These are phyloP conservation scores for Linum usitatissimum DNA, from an alignment of 345 rosid genomes.

Conservation along the genomic window DNA sequence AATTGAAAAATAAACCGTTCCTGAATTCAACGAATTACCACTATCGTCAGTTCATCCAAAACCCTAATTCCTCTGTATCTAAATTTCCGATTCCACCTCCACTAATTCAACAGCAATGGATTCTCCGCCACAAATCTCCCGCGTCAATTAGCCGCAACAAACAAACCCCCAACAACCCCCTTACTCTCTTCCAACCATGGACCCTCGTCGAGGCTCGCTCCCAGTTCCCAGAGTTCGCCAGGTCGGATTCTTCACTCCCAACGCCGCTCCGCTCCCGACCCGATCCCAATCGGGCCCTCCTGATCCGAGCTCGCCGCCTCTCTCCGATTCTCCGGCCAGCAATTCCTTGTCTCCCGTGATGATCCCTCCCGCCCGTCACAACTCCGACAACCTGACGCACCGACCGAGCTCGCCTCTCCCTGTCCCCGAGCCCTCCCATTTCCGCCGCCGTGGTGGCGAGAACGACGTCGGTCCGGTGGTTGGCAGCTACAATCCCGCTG, in stretches of 20 bases:
- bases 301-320: conserved; percentile 31
- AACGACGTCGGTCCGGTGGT: conserved; percentile 20
- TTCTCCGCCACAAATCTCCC: background rate
- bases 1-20: no score
- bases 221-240: conserved; percentile 61
- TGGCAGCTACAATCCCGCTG: conserved; percentile 57
- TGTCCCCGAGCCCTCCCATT: conserved; percentile 15
- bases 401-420: conserved; percentile 59
- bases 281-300: conserved; percentile 44
- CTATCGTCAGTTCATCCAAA: background rate
- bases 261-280: conserved; percentile 26
- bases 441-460: conserved; percentile 19
- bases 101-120: background rate
- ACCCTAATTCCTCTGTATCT: background rate
- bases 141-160: background rate
- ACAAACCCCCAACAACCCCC: background rate
- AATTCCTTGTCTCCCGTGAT: conserved; percentile 49
- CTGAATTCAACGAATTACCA: no score
- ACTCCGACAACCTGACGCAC: conserved; percentile 38
- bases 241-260: conserved; percentile 56
- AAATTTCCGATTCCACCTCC: no score
- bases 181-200: conserved; percentile 24
- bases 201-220: conserved; percentile 31
- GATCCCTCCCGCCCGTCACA: conserved; percentile 72
- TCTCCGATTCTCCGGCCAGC: conserved; percentile 38